Base-by-base conservation (phyloP, 1,284 basidiomycete species). In the Laetiporus sulphureus region DNA sequence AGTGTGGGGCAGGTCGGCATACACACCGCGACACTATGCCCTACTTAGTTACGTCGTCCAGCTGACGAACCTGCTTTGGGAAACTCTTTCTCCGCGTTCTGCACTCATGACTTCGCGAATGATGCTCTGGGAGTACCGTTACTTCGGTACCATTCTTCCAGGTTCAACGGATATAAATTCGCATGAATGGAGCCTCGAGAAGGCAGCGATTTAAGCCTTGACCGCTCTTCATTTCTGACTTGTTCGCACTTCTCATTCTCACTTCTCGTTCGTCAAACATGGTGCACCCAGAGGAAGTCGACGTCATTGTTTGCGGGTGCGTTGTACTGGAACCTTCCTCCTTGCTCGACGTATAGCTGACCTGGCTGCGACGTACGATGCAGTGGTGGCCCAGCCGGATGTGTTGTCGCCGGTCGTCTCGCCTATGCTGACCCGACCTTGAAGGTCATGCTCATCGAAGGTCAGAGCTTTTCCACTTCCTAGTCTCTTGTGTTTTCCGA, bases 361-460 rank as follows among this genome's bases (percentile, higher is more conserved):
- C 31, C 11, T 36, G 24, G 22, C 16, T 36, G 18, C 11, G 27
- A n/a, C 46, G 32, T 52, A 57, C n/a, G n/a, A n/a, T n/a, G 7
- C 56, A 77, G 73, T 55, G 79, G 80, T 58, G 80, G 79, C 45
- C 79, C 79, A 10, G 77, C 79, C 51, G 79, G 79, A 45, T 79
- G 76, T 56, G 80, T 81, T 42, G 72, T 78, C 21, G 82, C 81
- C 16, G 82, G 81, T 45, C 70, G 81, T 44, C 62, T 85, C 38
- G 81, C 81, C 2, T 80, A 77, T 53, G 79, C 82, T 36, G 81
- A 83, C 61, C 79, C 81, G 20, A 82, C 66, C 52, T 62, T 85
- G 40, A 81, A 83, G 60, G 79, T 85, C 40, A 80, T 84, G 78
- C 70, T 84, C 52, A 77, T 83, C 47, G 82, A 83, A 68, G 79